Evolutionary conservation across 2,329 filamentous ascomycete genomes (phyloP).

Genomic region (Venturia effusa): DNA sequence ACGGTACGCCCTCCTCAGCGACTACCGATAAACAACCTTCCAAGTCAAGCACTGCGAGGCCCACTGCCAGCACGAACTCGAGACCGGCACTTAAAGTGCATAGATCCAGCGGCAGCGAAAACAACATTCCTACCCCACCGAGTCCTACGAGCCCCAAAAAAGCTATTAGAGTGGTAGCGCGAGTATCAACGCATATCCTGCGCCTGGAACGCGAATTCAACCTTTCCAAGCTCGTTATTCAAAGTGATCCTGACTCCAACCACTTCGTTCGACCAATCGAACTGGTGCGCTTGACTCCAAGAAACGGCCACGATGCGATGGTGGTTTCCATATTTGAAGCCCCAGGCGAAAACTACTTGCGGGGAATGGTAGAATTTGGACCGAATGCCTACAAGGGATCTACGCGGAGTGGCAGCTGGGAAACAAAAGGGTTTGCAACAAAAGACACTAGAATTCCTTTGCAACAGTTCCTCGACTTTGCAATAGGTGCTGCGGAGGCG

Average conservation of each 20-base stretch:
- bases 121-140: conserved; percentile 30
- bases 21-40: conserved; percentile 35
- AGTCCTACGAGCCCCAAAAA: conserved; percentile 26
- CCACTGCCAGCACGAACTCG: not conserved
- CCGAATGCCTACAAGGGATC: conserved; percentile 39
- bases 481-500: conserved; percentile 76
- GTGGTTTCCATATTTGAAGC: conserved; percentile 73
- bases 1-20: not conserved
- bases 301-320: conserved; percentile 61
- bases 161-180: conserved; percentile 58
- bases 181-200: conserved; percentile 70
- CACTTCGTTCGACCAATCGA: conserved; percentile 77
- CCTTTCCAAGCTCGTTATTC: conserved; percentile 62
- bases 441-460: conserved; percentile 53
- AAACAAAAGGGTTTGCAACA: not conserved
- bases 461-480: conserved; percentile 76
- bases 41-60: conserved; percentile 2
- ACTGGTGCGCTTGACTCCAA: conserved; percentile 58
- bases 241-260: conserved; percentile 59
- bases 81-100: conserved; percentile 7
- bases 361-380: conserved; percentile 63
- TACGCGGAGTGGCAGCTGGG: not conserved
- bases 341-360: conserved; percentile 63
- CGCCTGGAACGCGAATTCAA: conserved; percentile 83
- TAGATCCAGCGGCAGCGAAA: conserved; percentile 22